phyloP scores from a whole-genome alignment of 2,329 filamentous ascomycete genomes.

The Aspergillus sclerotialis region DNA sequence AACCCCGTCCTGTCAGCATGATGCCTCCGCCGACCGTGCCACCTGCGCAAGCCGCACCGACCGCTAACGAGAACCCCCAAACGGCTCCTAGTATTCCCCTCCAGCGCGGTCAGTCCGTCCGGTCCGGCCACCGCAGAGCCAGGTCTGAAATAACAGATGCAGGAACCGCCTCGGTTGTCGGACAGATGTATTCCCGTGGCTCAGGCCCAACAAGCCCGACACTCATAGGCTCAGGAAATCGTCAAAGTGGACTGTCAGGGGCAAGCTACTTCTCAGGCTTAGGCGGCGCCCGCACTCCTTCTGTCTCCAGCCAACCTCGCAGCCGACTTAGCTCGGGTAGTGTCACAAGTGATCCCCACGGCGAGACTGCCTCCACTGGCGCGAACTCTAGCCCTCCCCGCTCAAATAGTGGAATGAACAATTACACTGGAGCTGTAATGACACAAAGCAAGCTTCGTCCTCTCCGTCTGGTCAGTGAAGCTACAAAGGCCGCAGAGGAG shows the following conservation, averaged over 20 bases:
- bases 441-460: conserved; percentile 72
- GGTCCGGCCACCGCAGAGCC: conserved; percentile 39
- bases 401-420: conserved; percentile 61
- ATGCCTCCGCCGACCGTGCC: conserved; percentile 29
- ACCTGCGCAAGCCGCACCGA: conserved; percentile 18
- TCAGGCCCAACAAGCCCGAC: conserved; percentile 52
- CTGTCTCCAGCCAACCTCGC: conserved; percentile 42
- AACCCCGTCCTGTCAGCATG: conserved; percentile 41
- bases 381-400: conserved; percentile 49
- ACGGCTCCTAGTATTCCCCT: conserved; percentile 44
- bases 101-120: conserved; percentile 33
- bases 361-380: conserved; percentile 38
- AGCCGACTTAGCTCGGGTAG: conserved; percentile 57
- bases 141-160: conserved; percentile 42
- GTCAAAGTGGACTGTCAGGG: conserved; percentile 34
- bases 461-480: conserved; percentile 63
- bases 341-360: conserved; percentile 42
- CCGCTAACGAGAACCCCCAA: conserved; percentile 40
- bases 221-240: conserved; percentile 32
- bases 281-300: conserved; percentile 47
- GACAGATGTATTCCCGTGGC: conserved; percentile 73
- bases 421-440: conserved; percentile 58
- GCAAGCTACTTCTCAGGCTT: conserved; percentile 48
- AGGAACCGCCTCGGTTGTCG: conserved; percentile 64
- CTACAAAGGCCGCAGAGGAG: conserved; percentile 32